Evolutionary conservation across 2,329 filamentous ascomycete species (phyloP).

Genomic region (Leptographium procerum): DNA sequence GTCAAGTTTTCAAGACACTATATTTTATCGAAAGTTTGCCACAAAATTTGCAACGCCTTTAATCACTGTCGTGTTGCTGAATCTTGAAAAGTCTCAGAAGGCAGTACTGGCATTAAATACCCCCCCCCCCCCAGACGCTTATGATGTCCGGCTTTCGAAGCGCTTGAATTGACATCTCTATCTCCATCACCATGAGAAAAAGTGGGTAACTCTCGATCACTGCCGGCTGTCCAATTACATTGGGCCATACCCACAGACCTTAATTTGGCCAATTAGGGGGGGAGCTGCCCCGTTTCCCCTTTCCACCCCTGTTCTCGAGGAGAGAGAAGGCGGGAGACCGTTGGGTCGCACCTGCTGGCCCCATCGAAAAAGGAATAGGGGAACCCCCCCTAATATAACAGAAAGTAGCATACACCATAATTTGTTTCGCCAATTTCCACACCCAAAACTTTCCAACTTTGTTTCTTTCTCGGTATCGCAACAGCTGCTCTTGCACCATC

Average conservation of each 20-base stretch:
- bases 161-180: too few relatives aligned
- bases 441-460: conserved; percentile 8
- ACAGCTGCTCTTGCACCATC: not conserved
- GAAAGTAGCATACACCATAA: conserved; percentile 18
- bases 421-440: conserved; percentile 4
- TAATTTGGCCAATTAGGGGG: conserved; percentile 6
- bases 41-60: too few relatives aligned
- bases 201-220: not conserved
- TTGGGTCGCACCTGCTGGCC: conserved; percentile 2
- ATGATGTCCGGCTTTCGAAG: too few relatives aligned
- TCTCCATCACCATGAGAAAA: not conserved
- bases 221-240: conserved; percentile 2
- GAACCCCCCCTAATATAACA: conserved; percentile 8
- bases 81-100: too few relatives aligned
- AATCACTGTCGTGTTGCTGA: too few relatives aligned
- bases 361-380: conserved; percentile 3
- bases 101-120: too few relatives aligned
- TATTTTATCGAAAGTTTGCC: too few relatives aligned
- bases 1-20: too few relatives aligned
- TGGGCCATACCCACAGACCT: not conserved
- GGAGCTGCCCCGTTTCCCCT: conserved; percentile 7
- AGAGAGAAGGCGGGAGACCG: conserved; percentile 13
- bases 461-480: conserved; percentile 14
- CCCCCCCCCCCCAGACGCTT: too few relatives aligned
- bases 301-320: conserved; percentile 18